These are phyloP conservation scores for Spirogloea muscicola DNA, from an alignment of 139 green algal species.

Conservation along the genomic window DNA sequence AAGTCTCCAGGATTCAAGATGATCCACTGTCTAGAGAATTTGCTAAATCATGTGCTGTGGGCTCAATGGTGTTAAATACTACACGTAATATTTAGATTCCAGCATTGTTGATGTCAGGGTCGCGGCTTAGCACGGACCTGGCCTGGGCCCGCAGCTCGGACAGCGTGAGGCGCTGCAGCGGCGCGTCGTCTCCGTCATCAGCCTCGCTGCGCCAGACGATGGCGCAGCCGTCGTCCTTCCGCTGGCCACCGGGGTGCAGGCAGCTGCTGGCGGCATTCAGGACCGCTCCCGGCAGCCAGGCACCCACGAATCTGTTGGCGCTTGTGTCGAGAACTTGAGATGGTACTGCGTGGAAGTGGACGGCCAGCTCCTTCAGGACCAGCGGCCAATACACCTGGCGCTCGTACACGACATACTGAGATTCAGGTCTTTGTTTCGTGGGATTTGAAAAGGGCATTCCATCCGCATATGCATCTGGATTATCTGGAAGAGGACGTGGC, in stretches of 20 bases:
- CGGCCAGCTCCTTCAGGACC: slow-evolving; percentile 20
- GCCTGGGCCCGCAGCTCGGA: slow-evolving; percentile 50
- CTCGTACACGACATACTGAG: no score
- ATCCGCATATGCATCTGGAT: no score
- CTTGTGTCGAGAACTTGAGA: slow-evolving; percentile 4
- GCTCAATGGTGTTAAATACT: no score
- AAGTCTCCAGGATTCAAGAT: no score
- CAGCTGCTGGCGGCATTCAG: slow-evolving; percentile 75
- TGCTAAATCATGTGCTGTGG: no score
- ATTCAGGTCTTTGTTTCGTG: no score
- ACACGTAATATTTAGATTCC: no score
- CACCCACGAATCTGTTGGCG: slow-evolving; percentile 48
- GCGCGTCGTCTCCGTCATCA: slow-evolving; percentile 10
- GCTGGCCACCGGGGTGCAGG: slow-evolving; percentile 19
- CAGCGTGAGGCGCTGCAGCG: slow-evolving; percentile 53
- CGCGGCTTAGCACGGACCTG: slow-evolving; percentile 7
- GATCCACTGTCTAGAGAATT: no score
- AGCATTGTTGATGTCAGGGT: no score
- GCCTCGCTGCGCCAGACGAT: slow-evolving; percentile 73
- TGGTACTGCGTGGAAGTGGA: slow-evolving; percentile 29
- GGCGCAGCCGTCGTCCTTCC: slow-evolving; percentile 44
- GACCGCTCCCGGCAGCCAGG: slow-evolving; percentile 70
- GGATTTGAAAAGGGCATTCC: no score
- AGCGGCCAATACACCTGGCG: slow-evolving; percentile 44
- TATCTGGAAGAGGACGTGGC: no score